Evolutionary conservation across 1,139 yeast species (phyloP).

Genomic region (Lodderomyces beijingensis): DNA sequence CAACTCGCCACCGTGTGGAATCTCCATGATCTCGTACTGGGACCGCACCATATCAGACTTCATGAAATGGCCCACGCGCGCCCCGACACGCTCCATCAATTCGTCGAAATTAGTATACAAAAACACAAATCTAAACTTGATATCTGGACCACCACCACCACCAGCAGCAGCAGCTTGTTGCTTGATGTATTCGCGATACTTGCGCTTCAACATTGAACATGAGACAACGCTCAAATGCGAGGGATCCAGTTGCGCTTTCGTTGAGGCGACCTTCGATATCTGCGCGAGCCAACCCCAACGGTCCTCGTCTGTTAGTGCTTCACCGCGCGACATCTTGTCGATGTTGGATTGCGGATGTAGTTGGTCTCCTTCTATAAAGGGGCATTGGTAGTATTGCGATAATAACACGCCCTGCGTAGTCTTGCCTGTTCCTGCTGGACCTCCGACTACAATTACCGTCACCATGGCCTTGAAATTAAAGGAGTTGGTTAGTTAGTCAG

Average conservation of each 20-base stretch:
- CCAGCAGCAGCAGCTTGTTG: slow-evolving; percentile 18
- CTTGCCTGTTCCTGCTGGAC: slow-evolving; percentile 95
- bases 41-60: slow-evolving; percentile 76
- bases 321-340: slow-evolving; percentile 75
- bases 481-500: too few species aligned
- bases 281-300: slow-evolving; percentile 82
- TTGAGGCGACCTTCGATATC: slow-evolving; percentile 41
- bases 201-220: slow-evolving; percentile 78
- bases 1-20: slow-evolving; percentile 50
- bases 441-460: slow-evolving; percentile 56
- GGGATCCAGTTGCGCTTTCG: slow-evolving; percentile 26
- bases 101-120: slow-evolving; percentile 61
- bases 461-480: too few species aligned
- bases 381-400: slow-evolving; percentile 39
- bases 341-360: slow-evolving; percentile 72
- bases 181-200: slow-evolving; percentile 60
- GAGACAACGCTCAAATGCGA: slow-evolving; percentile 51
- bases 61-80: slow-evolving; percentile 78
- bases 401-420: slow-evolving; percentile 67
- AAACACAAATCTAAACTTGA: slow-evolving; percentile 59
- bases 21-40: slow-evolving; percentile 70
- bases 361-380: slow-evolving; percentile 80
- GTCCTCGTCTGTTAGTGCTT: slow-evolving; percentile 83
- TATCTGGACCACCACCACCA: too few species aligned
- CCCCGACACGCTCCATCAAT: slow-evolving; percentile 53